phyloP scores from a whole-genome alignment of 148 eudicot genomes.

The Cornus controversa region DNA sequence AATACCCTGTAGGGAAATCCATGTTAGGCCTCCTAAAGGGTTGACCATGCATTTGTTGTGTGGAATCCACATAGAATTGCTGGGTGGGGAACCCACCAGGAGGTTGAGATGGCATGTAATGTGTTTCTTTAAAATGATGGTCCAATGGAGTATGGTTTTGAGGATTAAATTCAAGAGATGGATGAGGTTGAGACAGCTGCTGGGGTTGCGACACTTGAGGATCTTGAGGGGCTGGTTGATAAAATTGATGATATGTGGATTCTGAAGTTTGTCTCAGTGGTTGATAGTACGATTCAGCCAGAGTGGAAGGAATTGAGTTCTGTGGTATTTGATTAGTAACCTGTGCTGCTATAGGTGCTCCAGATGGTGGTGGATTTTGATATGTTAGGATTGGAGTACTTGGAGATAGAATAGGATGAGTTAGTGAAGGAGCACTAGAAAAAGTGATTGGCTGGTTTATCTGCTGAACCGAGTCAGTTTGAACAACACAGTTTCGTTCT shows the following conservation, averaged over 20 bases:
- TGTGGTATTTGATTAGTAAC: neutral
- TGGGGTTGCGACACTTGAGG: slow-evolving; percentile 1
- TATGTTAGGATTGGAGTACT: neutral
- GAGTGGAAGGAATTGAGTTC: slow-evolving; percentile 5
- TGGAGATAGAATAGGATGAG: neutral
- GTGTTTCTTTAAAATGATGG: too few relatives aligned
- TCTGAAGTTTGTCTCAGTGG: neutral
- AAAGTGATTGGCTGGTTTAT: neutral
- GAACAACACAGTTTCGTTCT: slow-evolving; percentile 11
- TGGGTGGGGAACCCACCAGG: neutral
- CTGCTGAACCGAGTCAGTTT: slow-evolving; percentile 4
- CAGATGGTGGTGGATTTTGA: slow-evolving; percentile 3
- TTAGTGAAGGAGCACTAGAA: neutral
- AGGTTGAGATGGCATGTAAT: neutral
- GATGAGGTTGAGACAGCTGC: neutral
- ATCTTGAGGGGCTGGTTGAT: slow-evolving; percentile 2
- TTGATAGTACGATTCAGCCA: neutral
- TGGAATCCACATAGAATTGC: slow-evolving; percentile 8
- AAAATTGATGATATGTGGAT: slow-evolving; percentile 14
- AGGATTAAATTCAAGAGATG: slow-evolving; percentile 3
- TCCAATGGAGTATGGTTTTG: slow-evolving; percentile 6
- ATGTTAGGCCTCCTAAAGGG: neutral
- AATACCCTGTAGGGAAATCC: slow-evolving; percentile 5
- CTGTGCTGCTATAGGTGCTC: slow-evolving; percentile 5
- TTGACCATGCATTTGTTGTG: neutral